Base-by-base conservation (phyloP, 148 eudicot species). In the Rhododendron molle region DNA sequence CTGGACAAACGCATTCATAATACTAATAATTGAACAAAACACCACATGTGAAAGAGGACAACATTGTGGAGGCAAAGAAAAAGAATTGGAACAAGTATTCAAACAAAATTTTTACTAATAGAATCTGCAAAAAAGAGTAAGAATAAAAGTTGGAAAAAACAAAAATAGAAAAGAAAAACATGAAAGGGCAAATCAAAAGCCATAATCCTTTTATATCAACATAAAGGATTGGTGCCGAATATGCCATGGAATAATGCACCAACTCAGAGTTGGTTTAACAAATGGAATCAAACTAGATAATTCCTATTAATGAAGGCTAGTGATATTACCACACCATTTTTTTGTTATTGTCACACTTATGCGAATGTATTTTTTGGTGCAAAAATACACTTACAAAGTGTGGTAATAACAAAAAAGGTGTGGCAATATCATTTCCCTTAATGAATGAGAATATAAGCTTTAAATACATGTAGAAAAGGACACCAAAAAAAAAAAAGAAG, bases 181-280 rank as follows among this genome's bases (percentile, higher is more conserved):
- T 13, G 13, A 80, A 85, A 80, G 67, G 36, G 50, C 50, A 5
- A 76, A 47, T 30, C 7, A 80, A 85, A 85, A 80, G 83, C 87
- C 60, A 80, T 15, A 30, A 80, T 80, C 86, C 5, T 40, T 40
- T 6, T 40, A 40, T 40, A 40, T 40, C 44, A 40, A 38, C 54
- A 52, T 54, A 50, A 62, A 50, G 72, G 78, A 67, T 9, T 80
- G 79, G 80, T 69, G 79, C 79, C 40, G 20, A 73, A 73, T 73
- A 86, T 81, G 80, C 81, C 81, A 36, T 56, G 20, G 44, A 62
- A 78, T 74, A 86, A 81, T 30, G 76, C 56, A 56, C 78, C 81
- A n/a, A 81, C 76, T 56, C 58, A 74, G 76, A 20, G 44, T 56
- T 82, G 60, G 74, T 73, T 81, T 58, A 65, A 60, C 16, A 5